Base-by-base conservation (phyloP, 192 early-diverging fungal genomes). In the Allomyces macrogynus region DNA sequence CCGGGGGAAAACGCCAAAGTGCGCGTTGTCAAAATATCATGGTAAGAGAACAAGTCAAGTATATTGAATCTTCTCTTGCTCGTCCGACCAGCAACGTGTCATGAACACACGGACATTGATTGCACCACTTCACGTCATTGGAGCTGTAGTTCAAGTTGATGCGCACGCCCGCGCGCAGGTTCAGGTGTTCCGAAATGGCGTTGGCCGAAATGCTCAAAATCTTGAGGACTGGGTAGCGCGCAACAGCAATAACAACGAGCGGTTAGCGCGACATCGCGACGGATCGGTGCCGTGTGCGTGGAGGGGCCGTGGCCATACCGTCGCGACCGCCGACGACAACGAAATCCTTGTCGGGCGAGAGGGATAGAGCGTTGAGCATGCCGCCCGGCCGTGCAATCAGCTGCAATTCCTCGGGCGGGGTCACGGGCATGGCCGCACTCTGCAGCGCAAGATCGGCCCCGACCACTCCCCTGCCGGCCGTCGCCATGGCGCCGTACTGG, bases 51-150 rank as follows among this genome's bases (percentile, higher is more conserved):
- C 1, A 32, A n/a, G 20, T 14, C 16, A 23, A 25, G 10, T 26
- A 4, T 24, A 63, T 25, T 24, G 20, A n/a, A 63, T 23, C 3
- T 43, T 20, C 4, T 70, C 20, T 18, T 16, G 49, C 24, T 23
- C 12, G 18, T n/a, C n/a, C n/a, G n/a, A n/a, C n/a, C n/a, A n/a
- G n/a, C n/a, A n/a, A n/a, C n/a, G n/a, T 22, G 25, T 26, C 18
- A 24, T 60, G 42, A 23, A 16, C 42, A 43, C 12, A 64, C 23
- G 27, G 66, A 82, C 79, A 70, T 22, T 70, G 62, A 65, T 79
- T 81, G n/a, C 83, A 87, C 89, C 89, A 91, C 65, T 86, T 86
- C 20, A 88, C 87, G 71, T 91, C 89, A 61, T 79, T 88, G 62
- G 76, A 81, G 66, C 75, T 75, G 63, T 77, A 78, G 67, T 78